Base-by-base conservation (phyloP, 176 grass and related monocot genomes). In the Triticum urartu region DNA sequence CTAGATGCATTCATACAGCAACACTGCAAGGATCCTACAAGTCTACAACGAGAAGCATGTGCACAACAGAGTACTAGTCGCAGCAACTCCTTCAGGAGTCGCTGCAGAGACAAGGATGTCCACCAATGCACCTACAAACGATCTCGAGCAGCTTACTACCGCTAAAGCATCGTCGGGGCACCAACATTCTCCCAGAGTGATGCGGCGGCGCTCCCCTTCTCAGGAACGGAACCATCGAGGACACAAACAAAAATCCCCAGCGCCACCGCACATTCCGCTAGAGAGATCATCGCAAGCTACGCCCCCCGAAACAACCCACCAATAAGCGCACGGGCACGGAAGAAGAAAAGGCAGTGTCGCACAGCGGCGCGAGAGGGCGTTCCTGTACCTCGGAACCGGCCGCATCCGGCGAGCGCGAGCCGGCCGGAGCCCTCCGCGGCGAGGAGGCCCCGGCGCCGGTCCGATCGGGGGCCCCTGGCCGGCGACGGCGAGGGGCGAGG, bases 301-400 rank as follows among this genome's bases (percentile, higher is more conserved):
- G 47, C 47, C 52, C 5, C 52, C 52, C 15, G 1, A 40, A 65
- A 21, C 64, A 65, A 7, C 0, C 64, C 64, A n/a, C 32, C 5
- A 22, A 28, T 43, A 60, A 79, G 4, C 5, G 14, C 26, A 54
- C 48, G 32, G 33, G 21, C 11, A 34, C 5, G 45, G 11, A 35
- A 15, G 14, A 15, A 5, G 15, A 50, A 50, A 14, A 50, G 5
- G 5, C 47, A 50, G 47, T 13, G 0, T 5, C 47, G 0, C 48
- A 6, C 48, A 2, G 25, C 43, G 75, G 68, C 3, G 22, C 11
- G 6, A 85, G 21, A 21, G 69, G 13, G 48, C 26, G 38, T 40
- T 4, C 18, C 21, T 54, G 50, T 74, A 91, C 89, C 89, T 84
- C 21, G 11, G 75, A 34, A 56, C 61, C 25, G 75, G 60, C 64